phyloP scores from a whole-genome alignment of 306 rosid species.

The Lathyrus sativus region DNA sequence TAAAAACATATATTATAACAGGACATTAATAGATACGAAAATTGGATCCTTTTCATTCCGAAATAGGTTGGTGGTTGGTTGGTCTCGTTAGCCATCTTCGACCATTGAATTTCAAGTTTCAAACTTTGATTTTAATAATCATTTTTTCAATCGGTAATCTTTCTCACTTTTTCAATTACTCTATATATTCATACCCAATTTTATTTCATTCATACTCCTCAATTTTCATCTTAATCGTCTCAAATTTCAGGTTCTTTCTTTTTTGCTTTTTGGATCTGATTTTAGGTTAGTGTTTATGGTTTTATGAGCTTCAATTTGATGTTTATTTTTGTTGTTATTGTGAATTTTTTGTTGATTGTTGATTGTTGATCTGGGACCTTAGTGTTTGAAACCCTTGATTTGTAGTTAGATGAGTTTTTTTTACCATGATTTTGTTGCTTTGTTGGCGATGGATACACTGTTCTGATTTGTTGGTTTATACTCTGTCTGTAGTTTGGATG shows the following conservation, averaged over 20 bases:
- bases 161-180: conserved; percentile 10
- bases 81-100: conserved; percentile 28
- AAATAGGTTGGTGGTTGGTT: conserved; percentile 29
- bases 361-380: conserved; percentile 28
- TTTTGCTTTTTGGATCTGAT: conserved; percentile 10
- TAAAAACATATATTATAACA: neutral
- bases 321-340: neutral
- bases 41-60: neutral
- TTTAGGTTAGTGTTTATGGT: neutral
- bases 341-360: neutral
- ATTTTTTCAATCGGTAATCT: conserved; percentile 15
- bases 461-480: neutral
- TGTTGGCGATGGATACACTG: conserved; percentile 7
- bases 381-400: conserved; percentile 8
- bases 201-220: conserved; percentile 36
- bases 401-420: conserved; percentile 22
- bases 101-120: conserved; percentile 29
- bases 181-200: neutral
- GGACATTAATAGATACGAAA: neutral
- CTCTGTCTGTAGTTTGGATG: neutral
- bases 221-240: conserved; percentile 28
- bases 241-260: conserved; percentile 50
- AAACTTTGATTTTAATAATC: neutral
- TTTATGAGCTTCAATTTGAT: conserved; percentile 10
- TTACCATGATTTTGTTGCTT: conserved; percentile 24